Evolutionary conservation across 2,329 filamentous ascomycete genomes (phyloP).

Genomic region (Clonostachys rhizophaga): DNA sequence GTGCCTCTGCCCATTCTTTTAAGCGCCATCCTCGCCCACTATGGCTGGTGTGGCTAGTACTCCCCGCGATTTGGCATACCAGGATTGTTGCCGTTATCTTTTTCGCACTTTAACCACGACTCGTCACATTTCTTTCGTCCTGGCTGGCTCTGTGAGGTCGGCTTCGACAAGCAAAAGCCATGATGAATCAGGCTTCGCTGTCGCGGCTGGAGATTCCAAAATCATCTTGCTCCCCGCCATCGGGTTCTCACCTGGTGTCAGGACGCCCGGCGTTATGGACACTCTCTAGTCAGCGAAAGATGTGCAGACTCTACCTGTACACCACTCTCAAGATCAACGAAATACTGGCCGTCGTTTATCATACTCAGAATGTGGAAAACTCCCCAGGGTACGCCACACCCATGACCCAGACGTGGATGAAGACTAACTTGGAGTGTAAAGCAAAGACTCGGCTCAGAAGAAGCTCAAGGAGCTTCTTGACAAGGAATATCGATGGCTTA

Average conservation of each 20-base stretch:
- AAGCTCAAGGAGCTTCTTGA: conserved; percentile 51
- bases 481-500: conserved; percentile 54
- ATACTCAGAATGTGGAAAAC: conserved; percentile 26
- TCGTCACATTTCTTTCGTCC: no score
- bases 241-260: conserved; percentile 7
- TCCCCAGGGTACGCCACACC: conserved; percentile 38
- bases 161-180: not conserved
- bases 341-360: conserved; percentile 42
- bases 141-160: no score
- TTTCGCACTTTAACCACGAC: no score
- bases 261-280: conserved; percentile 56
- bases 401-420: not conserved
- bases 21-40: no score
- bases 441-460: conserved; percentile 55
- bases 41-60: no score
- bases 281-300: conserved; percentile 42
- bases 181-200: not conserved
- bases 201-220: not conserved
- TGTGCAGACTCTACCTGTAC: conserved; percentile 52
- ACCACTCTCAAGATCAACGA: conserved; percentile 46
- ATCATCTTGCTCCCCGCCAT: not conserved
- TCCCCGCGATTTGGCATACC: no score
- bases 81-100: no score
- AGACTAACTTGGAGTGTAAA: conserved; percentile 11
- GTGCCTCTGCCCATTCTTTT: no score